Evolutionary conservation across 2,329 filamentous ascomycete species (phyloP).

Genomic region (Sordariomycetes sp.): DNA sequence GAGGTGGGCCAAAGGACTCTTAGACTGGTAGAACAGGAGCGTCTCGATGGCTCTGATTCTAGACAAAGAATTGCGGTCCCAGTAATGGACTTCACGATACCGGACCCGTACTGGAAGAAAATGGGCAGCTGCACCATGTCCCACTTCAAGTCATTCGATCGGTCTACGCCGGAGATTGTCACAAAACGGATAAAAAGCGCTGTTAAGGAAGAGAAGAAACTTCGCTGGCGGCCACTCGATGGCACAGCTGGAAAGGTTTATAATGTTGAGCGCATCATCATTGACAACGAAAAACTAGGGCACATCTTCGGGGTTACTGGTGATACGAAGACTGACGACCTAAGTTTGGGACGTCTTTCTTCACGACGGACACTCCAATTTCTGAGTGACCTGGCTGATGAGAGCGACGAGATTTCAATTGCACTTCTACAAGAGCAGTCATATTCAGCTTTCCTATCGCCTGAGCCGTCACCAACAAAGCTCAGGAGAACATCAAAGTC

Average conservation of each 20-base stretch:
- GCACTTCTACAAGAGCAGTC: neutral
- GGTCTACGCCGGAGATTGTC: neutral
- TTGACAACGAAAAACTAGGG: neutral
- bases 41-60: constrained; percentile 12
- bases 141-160: neutral
- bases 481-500: neutral
- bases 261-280: neutral
- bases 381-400: neutral
- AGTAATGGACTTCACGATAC: constrained; percentile 12
- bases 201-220: neutral
- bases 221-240: neutral
- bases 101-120: constrained; percentile 12
- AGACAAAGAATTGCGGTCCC: constrained; percentile 15
- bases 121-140: neutral
- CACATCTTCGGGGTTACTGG: neutral
- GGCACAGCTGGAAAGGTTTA: neutral
- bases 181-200: neutral
- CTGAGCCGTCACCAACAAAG: neutral
- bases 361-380: neutral
- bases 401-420: neutral
- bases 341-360: neutral
- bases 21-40: constrained; percentile 14
- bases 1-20: neutral
- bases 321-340: neutral
- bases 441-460: neutral